These are phyloP conservation scores for Helichrysum umbraculigerum DNA, from an alignment of 129 eudicot species.

Conservation along the genomic window DNA sequence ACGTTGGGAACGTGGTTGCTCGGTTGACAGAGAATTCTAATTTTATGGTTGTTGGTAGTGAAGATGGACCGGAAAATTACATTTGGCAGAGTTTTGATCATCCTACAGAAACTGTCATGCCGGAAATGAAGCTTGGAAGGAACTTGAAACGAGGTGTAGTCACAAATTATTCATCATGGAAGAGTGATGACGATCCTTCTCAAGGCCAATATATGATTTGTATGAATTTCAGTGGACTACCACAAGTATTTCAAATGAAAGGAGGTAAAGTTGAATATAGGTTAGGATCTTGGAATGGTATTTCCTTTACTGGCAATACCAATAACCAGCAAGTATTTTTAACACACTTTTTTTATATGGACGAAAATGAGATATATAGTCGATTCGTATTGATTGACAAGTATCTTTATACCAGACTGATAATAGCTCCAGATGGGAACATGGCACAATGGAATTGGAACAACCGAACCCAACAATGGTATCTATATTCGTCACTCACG, in stretches of 20 bases:
- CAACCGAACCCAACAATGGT: conserved; percentile 20
- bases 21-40: conserved; percentile 18
- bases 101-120: conserved; percentile 20
- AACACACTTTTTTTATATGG: not conserved
- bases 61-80: conserved; percentile 6
- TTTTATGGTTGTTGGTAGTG: conserved; percentile 9
- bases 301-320: conserved; percentile 16
- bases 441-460: conserved; percentile 17
- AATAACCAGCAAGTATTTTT: not conserved
- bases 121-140: conserved; percentile 32
- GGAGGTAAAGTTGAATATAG: conserved; percentile 12
- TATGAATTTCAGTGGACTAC: conserved; percentile 23
- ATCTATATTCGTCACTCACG: not conserved
- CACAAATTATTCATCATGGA: conserved; percentile 31
- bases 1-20: not conserved
- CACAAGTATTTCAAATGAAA: conserved; percentile 14
- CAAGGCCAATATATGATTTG: conserved; percentile 14
- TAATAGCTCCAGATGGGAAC: conserved; percentile 8
- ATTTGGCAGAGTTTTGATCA: conserved; percentile 40
- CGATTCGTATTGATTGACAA: not conserved
- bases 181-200: conserved; percentile 22
- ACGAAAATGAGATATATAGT: conserved; percentile 5
- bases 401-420: not conserved
- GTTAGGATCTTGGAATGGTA: conserved; percentile 27
- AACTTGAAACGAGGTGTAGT: conserved; percentile 18